Conservation (phyloP, 1,284 basidiomycete species). For the Xerocomus tenax region DNA sequence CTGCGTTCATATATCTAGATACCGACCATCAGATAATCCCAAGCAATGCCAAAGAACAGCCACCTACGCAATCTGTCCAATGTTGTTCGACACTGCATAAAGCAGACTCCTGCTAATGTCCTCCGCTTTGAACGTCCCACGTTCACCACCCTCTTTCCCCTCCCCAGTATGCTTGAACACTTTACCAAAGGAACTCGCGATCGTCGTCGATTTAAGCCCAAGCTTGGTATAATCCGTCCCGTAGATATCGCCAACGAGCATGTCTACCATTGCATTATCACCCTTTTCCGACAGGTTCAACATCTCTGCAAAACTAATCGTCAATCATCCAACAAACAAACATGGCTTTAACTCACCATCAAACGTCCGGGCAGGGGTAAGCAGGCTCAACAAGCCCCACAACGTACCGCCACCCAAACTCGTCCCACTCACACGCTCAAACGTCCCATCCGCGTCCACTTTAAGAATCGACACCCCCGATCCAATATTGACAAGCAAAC, state of each 20-base stretch:
- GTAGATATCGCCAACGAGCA: constrained; percentile 99
- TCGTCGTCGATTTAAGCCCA: constrained; percentile 94
- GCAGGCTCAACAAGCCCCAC: constrained; percentile 89
- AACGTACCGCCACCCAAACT: constrained; percentile 98
- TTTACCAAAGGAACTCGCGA: constrained; percentile 97
- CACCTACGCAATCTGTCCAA: constrained; percentile 96
- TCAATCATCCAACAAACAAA: constrained; percentile 5
- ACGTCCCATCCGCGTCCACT: constrained; percentile 90
- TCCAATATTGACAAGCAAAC: constrained; percentile 95
- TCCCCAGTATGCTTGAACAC: constrained; percentile 87
- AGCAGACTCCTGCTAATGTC: constrained; percentile 92
- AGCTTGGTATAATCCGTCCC: constrained; percentile 89
- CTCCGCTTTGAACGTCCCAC: constrained; percentile 66
- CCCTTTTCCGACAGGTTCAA: constrained; percentile 86
- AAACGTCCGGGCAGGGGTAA: constrained; percentile 93
- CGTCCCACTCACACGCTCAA: constrained; percentile 95
- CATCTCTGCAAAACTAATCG: constrained; percentile 67
- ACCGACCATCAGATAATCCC: constrained; percentile 12
- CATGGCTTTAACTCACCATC: constrained; percentile 60
- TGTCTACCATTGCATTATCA: constrained; percentile 91
- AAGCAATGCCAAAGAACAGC: constrained; percentile 6
- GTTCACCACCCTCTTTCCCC: constrained; percentile 43
- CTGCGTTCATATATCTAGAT: constrained; percentile 94
- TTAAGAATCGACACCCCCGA: constrained; percentile 97
- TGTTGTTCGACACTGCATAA: constrained; percentile 98